Conservation (phyloP, 257 asterid species). For the Primulina tabacum region DNA sequence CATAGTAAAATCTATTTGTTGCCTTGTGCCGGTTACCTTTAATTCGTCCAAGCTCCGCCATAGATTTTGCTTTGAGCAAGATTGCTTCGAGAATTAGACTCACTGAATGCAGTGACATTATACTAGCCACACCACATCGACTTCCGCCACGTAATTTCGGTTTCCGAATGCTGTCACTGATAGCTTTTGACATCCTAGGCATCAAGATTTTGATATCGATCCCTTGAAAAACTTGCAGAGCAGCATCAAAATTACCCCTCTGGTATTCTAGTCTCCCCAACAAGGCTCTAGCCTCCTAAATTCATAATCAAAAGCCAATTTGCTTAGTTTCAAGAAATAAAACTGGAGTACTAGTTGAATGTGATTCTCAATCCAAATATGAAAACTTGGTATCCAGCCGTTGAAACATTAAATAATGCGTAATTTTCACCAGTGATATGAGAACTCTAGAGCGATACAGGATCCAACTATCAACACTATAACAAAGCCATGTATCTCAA, state of each 20-base stretch:
- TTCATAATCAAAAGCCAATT: constrained; percentile 15
- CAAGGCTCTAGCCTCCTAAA: constrained; percentile 93
- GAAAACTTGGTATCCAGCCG: too few relatives aligned
- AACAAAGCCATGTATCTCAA: too few relatives aligned
- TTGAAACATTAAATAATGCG: too few relatives aligned
- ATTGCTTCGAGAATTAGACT: constrained; percentile 88
- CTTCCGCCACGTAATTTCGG: constrained; percentile 42
- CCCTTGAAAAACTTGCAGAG: constrained; percentile 94
- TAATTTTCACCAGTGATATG: too few relatives aligned
- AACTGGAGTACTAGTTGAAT: background rate
- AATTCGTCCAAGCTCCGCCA: constrained; percentile 68
- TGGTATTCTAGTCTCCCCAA: constrained; percentile 91
- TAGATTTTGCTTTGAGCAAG: constrained; percentile 66
- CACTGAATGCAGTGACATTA: constrained; percentile 86
- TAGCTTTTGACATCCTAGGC: constrained; percentile 68
- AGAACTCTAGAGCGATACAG: too few relatives aligned
- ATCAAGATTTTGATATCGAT: constrained; percentile 71
- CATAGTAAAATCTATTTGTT: background rate
- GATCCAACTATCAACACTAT: too few relatives aligned
- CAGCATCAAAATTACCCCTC: constrained; percentile 89
- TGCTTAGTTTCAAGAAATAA: background rate
- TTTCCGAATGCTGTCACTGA: constrained; percentile 52
- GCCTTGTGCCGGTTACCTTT: constrained; percentile 47
- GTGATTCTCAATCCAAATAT: too few relatives aligned
- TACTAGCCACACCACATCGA: constrained; percentile 38